A percentile compares a stretch with the other conserved stretches of the same genome.
These are phyloP conservation scores for Chaetomium sp. DNA, from an alignment of 2,329 filamentous ascomycete genomes.

Conservation along the genomic window DNA sequence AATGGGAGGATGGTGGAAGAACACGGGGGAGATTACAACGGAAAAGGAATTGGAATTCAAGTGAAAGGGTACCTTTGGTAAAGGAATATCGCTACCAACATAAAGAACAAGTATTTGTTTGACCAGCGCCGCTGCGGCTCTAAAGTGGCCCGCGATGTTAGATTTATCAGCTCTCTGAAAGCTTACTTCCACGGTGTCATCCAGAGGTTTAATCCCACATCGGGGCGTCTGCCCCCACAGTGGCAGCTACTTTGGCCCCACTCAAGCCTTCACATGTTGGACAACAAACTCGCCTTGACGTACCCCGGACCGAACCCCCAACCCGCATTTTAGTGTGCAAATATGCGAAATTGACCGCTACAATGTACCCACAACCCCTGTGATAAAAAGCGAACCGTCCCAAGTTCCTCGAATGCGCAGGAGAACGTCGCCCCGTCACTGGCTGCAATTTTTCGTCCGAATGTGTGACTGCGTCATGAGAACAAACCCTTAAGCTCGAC, in stretches of 20 bases:
- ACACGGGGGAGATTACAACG: neutral
- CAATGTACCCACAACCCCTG: slow-evolving; percentile 8
- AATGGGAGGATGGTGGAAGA: too few relatives aligned
- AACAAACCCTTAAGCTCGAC: slow-evolving; percentile 15
- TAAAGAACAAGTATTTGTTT: neutral
- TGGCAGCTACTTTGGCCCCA: slow-evolving; percentile 14
- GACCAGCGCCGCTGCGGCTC: neutral
- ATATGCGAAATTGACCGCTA: slow-evolving; percentile 1
- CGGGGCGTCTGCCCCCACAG: neutral
- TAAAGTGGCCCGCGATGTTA: neutral
- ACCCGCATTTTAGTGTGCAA: slow-evolving; percentile 8
- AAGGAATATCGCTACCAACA: neutral
- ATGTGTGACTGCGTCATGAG: slow-evolving; percentile 22
- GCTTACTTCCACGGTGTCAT: slow-evolving; percentile 24
- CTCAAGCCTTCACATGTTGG: neutral
- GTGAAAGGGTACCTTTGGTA: neutral
- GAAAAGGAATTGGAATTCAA: neutral
- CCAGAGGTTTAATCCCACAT: neutral
- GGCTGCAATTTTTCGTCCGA: slow-evolving; percentile 11
- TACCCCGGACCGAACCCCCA: neutral
- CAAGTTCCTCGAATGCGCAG: slow-evolving; percentile 5
- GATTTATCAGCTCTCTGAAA: neutral
- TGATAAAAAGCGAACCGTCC: slow-evolving; percentile 12
- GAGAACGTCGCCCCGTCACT: slow-evolving; percentile 16
- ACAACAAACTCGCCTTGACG: slow-evolving; percentile 2